Evolutionary conservation across 495 filamentous ascomycete genomes (phyloP).

Genomic region (Talaromyces stipitatus): DNA sequence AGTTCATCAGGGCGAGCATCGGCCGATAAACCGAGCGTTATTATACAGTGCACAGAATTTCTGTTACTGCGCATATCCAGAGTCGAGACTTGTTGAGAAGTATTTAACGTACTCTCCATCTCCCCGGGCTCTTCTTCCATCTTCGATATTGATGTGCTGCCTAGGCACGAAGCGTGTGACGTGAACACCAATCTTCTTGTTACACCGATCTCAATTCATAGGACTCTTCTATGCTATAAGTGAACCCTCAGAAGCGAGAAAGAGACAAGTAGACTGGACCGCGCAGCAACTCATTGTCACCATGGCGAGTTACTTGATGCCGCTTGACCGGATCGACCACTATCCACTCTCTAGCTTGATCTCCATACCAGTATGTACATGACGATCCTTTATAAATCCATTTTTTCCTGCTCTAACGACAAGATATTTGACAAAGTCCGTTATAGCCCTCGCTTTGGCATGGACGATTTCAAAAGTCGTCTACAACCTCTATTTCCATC

Average conservation of each 20-base stretch:
- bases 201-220: neutral
- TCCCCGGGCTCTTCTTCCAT: neutral
- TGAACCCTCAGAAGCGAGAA: neutral
- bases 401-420: neutral
- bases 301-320: neutral
- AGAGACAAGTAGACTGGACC: neutral
- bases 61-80: neutral
- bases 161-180: neutral
- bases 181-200: neutral
- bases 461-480: slow-evolving; percentile 3
- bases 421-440: neutral
- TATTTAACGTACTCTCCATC: neutral
- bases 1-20: neutral
- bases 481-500: slow-evolving; percentile 24
- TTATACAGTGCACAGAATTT: neutral
- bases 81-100: neutral
- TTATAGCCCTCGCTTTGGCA: neutral
- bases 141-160: neutral
- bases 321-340: neutral
- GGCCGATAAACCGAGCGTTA: neutral
- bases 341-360: neutral
- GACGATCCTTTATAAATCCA: neutral
- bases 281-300: neutral
- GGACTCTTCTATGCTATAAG: neutral
- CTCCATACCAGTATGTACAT: neutral